Evolutionary conservation across 116 monocot genomes (phyloP).

Genomic region (Phalaenopsis hybrid): DNA sequence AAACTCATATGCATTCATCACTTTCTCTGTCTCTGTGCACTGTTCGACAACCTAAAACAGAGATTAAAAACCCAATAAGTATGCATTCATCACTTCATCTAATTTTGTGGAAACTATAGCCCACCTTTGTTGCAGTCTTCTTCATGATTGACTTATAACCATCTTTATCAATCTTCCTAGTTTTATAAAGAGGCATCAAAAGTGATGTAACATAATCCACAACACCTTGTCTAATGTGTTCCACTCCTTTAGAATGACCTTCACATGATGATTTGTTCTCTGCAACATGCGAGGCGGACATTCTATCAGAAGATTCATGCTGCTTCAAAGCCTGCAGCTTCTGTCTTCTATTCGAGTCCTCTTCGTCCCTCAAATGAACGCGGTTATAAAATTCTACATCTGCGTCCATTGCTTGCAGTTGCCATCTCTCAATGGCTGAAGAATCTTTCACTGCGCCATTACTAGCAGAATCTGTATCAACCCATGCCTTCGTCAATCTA

Average conservation of each 20-base stretch:
- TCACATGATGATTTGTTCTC: constrained; percentile 54
- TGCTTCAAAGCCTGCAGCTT: constrained; percentile 13
- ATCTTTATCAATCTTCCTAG: constrained; percentile 80
- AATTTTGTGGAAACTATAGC: neutral
- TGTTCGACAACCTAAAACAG: constrained; percentile 68
- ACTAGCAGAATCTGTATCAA: constrained; percentile 75
- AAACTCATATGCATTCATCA: constrained; percentile 65
- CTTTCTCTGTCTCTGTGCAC: constrained; percentile 73
- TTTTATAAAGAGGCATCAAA: constrained; percentile 93
- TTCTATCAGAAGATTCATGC: constrained; percentile 28
- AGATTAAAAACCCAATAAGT: neutral
- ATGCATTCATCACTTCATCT: no score
- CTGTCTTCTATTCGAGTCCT: constrained; percentile 40
- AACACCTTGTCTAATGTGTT: constrained; percentile 76
- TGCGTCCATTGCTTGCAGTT: constrained; percentile 90
- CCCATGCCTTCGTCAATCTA: constrained; percentile 84
- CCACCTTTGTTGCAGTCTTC: constrained; percentile 92
- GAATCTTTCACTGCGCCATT: constrained; percentile 80
- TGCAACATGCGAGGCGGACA: constrained; percentile 52
- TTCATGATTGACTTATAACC: constrained; percentile 95
- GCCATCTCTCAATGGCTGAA: constrained; percentile 96
- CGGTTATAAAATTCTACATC: constrained; percentile 58
- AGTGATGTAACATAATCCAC: constrained; percentile 85
- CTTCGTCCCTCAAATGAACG: constrained; percentile 47
- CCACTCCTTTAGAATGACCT: constrained; percentile 51